phyloP scores from a whole-genome alignment of 1,139 yeast genomes.

The Geotrichum cucujoidarum region DNA sequence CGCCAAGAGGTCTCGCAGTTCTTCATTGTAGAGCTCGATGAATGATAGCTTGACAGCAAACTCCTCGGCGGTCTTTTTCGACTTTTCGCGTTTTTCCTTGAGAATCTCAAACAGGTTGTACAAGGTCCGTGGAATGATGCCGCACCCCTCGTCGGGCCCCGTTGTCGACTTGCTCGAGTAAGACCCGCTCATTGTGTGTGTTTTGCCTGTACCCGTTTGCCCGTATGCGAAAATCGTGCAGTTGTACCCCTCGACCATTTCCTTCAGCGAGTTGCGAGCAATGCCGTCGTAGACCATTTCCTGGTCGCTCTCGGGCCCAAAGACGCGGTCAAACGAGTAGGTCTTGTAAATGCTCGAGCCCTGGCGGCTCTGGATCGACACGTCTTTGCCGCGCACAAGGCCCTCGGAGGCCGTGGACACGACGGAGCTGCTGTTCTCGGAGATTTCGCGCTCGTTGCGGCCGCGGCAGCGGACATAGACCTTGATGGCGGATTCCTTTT shows the following conservation, averaged over 20 bases:
- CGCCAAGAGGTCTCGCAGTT: slow-evolving; percentile 51
- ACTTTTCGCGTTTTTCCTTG: slow-evolving; percentile 44
- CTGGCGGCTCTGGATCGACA: slow-evolving; percentile 42
- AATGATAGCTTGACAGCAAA: slow-evolving; percentile 63
- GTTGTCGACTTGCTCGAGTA: slow-evolving; percentile 38
- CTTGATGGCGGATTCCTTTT: slow-evolving; percentile 42
- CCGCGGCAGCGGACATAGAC: slow-evolving; percentile 90
- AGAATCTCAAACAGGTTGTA: slow-evolving; percentile 44
- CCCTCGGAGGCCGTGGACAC: slow-evolving; percentile 37
- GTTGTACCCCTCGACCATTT: slow-evolving; percentile 49
- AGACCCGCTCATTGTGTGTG: slow-evolving; percentile 53
- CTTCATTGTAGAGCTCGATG: slow-evolving; percentile 72
- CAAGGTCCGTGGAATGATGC: slow-evolving; percentile 65
- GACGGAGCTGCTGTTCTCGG: slow-evolving; percentile 67
- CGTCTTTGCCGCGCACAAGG: slow-evolving; percentile 43
- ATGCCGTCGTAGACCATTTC: slow-evolving; percentile 52
- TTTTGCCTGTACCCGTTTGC: slow-evolving; percentile 87
- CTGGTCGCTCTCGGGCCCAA: slow-evolving; percentile 72
- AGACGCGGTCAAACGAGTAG: slow-evolving; percentile 65
- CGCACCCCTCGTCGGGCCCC: slow-evolving; percentile 71
- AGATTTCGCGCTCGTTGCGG: slow-evolving; percentile 64
- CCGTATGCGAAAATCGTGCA: slow-evolving; percentile 85
- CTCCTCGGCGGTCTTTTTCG: slow-evolving; percentile 35
- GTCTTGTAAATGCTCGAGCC: slow-evolving; percentile 39
- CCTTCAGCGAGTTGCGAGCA: slow-evolving; percentile 55